Base-by-base conservation (phyloP, 2,329 filamentous ascomycete species). In the Penicillium thymicola region DNA sequence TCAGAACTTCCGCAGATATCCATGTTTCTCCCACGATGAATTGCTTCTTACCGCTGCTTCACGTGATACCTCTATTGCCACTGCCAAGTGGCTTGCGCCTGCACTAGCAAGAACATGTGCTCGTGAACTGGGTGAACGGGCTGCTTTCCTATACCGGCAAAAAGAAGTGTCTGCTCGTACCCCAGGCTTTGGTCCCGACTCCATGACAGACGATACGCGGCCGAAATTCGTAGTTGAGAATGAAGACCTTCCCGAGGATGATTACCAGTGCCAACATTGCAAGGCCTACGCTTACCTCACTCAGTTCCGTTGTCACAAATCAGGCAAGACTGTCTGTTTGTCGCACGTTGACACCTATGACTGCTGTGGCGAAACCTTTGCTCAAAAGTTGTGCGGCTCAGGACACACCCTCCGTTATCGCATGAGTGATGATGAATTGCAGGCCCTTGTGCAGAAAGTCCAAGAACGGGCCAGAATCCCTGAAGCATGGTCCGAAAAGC, bases 11-110 rank as follows among this genome's bases (percentile, higher is more conserved):
- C 84, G 93, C 54, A 85, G 92, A 54, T 92, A 97, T 62, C 92
- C 94, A 1, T 97, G 94, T 72, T 99, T 99, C 72, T 97, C 93
- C 0, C 94, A 99, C 64, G 94, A 99, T 67, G 94, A 99, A 72
- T 78, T 99, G 23, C 80, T 99, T 4, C 87, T 95, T 78, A 97
- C 93, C 2, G 94, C 94, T 8, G 91, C 92, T 7, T 86, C 90
- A 62, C 88, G 85, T 66, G 87, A 92, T 64, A 83, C 86, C 2
- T 86, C 85, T 0, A 97, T 99, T 55, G 89, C 90, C 65, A 97
- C 91, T 2, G 91, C 94, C 1, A 96, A 94, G 75, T 99, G 94
- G 94, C 81, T 99, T 16, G 89, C 89, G 2, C 93, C 93, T 0
- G 94, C 94, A 2, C 77, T 99, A 23, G 85, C 90, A 50, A 85